Evolutionary conservation across 768 basidiomycete species (phyloP).

Genomic region (Hypholoma sublateritium): DNA sequence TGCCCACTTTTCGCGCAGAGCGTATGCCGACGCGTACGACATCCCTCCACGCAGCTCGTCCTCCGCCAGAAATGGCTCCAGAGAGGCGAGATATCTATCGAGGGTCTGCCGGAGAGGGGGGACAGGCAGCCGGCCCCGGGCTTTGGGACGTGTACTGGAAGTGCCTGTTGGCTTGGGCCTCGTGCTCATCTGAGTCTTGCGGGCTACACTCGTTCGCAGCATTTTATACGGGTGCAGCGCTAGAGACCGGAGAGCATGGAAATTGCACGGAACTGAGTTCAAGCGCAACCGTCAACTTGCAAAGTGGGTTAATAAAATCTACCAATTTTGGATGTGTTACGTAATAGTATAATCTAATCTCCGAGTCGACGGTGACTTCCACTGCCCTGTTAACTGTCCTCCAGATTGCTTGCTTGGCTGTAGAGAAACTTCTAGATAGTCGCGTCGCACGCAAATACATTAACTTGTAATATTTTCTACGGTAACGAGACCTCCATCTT

Average conservation of each 20-base stretch:
- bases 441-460: no score
- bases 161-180: slow-evolving; percentile 21
- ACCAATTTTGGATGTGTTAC: no score
- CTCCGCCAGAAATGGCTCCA: slow-evolving; percentile 79
- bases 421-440: no score
- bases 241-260: background rate
- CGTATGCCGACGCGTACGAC: slow-evolving; percentile 50
- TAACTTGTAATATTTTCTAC: no score
- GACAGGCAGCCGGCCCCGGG: slow-evolving; percentile 75
- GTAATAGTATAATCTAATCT: no score
- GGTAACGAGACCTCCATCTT: no score
- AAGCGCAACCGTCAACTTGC: no score
- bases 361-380: no score
- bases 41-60: slow-evolving; percentile 60
- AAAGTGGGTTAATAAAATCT: no score
- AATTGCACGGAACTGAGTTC: no score
- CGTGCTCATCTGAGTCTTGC: slow-evolving; percentile 17
- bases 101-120: slow-evolving; percentile 77
- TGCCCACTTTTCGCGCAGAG: slow-evolving; percentile 57
- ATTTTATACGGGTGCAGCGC: slow-evolving; percentile 11
- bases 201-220: slow-evolving; percentile 21
- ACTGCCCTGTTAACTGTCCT: no score
- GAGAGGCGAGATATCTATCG: slow-evolving; percentile 72
- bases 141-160: slow-evolving; percentile 20
- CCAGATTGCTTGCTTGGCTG: no score